Evolutionary conservation across 306 rosid species (phyloP).

Genomic region (Comarum palustre): DNA sequence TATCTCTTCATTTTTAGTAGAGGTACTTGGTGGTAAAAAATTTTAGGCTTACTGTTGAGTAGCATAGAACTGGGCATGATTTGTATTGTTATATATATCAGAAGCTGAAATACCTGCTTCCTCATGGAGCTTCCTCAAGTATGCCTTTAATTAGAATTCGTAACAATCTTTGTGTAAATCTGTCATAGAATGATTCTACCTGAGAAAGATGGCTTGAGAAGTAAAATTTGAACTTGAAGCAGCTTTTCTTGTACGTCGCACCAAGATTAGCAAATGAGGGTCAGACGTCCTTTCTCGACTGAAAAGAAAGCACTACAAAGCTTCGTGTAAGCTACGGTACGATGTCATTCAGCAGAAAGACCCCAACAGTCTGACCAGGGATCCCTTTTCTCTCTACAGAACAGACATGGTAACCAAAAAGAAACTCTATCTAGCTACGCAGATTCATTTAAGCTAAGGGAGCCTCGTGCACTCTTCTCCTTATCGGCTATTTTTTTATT

Average conservation of each 20-base stretch:
- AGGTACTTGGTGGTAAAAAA: neutral
- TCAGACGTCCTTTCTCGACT: neutral
- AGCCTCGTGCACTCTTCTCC: neutral
- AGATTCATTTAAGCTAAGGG: neutral
- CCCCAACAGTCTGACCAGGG: constrained; percentile 1
- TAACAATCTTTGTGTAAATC: neutral
- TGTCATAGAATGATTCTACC: neutral
- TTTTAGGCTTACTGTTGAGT: neutral
- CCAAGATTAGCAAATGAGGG: constrained; percentile 5
- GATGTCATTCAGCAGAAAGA: neutral
- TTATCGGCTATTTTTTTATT: too few species aligned
- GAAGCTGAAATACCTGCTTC: neutral
- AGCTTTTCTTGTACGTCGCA: constrained; percentile 1
- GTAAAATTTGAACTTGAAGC: neutral
- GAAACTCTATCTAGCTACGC: neutral
- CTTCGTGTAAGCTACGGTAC: neutral
- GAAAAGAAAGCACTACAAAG: neutral
- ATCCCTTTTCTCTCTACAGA: neutral
- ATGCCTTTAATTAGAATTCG: neutral
- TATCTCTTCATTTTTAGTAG: neutral
- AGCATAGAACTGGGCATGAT: neutral
- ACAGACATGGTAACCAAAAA: neutral
- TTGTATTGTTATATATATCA: neutral
- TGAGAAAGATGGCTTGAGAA: neutral
- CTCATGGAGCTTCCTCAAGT: neutral